These are phyloP conservation scores for Phytophthora hybrid DNA, from an alignment of 352 stramenopile species.

Conservation along the genomic window DNA sequence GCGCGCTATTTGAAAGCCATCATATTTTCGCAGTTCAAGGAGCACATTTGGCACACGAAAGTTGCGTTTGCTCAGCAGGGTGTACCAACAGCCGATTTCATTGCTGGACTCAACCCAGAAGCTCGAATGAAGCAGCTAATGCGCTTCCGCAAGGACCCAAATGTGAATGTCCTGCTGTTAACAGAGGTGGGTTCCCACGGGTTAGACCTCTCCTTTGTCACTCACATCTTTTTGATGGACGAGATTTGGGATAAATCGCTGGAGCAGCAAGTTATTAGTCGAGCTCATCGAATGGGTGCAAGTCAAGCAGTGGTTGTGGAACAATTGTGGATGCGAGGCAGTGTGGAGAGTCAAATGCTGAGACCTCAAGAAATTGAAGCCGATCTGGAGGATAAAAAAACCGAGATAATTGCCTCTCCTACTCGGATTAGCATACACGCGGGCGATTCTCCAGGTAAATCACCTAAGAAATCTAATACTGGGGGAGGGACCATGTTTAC, in stretches of 20 bases:
- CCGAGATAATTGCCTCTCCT: constrained; percentile 20
- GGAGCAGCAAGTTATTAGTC: constrained; percentile 95
- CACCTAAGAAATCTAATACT: constrained; percentile 42
- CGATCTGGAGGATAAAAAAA: constrained; percentile 18
- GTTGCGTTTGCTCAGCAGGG: constrained; percentile 77
- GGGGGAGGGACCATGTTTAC: constrained; percentile 44
- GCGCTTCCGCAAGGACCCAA: constrained; percentile 64
- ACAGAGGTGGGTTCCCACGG: constrained; percentile 95
- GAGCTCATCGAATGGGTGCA: constrained; percentile 97
- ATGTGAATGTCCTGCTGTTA: constrained; percentile 93
- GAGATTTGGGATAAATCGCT: constrained; percentile 97
- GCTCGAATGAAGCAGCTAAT: constrained; percentile 64
- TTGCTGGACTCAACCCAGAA: constrained; percentile 52
- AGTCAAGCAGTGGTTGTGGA: constrained; percentile 93
- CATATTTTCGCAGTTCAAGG: constrained; percentile 86
- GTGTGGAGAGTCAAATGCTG: constrained; percentile 83
- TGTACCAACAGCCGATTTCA: constrained; percentile 71
- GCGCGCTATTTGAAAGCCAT: constrained; percentile 71
- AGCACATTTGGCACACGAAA: constrained; percentile 82
- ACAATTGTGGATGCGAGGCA: constrained; percentile 89
- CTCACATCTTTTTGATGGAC: constrained; percentile 98
- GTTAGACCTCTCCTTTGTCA: constrained; percentile 98
- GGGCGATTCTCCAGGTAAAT: constrained; percentile 25
- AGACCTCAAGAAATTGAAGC: constrained; percentile 46
- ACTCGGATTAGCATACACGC: constrained; percentile 16